Base-by-base conservation (phyloP, 805 yeast species). In the Candida piceae region DNA sequence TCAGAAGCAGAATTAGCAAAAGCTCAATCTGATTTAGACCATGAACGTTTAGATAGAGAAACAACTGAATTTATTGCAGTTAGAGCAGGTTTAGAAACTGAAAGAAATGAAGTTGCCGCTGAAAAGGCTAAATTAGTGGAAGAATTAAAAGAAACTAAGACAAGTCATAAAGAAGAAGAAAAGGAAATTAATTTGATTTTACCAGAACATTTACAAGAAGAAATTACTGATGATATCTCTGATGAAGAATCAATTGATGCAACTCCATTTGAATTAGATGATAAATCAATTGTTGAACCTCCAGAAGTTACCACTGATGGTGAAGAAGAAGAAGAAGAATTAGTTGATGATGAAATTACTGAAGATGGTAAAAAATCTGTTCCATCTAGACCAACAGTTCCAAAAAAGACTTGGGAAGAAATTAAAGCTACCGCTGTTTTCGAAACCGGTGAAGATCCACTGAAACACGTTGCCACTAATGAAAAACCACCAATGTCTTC, bases 131-230 rank as follows among this genome's bases (percentile, higher is more conserved):
- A 60, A 44, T 39, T 64, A 55, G 42, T 55, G 40, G 50, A 34
- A n/a, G 58, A 57, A 13, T 53, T 65, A 27, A 69, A 72, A 50
- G 52, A 53, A 3, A 35, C 53, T 21, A 62, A 69, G 42, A 54
- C 62, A 46, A 49, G 60, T 28, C 59, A 74, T 24, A 43, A 53
- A 30, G 41, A 58, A 34, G 73, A 70, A 34, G 75, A 69, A 46
- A 69, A 64, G 49, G 64, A 62, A 37, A 70, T 75, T 48, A 73
- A 74, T 47, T 52, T 46, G 11, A 70, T 64, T 38, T 65, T 72
- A 42, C 81, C 81, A 10, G 76, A 70, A 34, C 81, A 75, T 55
- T 60, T 75, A 49, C 65, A 61, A 41, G 53, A 57, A 42, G 62
- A 60, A 11, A 41, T 60, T 16, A 38, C 48, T n/a, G 55, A 50